Evolutionary conservation across 441 rosid species (phyloP).

Genomic region (Eruca vesicaria): DNA sequence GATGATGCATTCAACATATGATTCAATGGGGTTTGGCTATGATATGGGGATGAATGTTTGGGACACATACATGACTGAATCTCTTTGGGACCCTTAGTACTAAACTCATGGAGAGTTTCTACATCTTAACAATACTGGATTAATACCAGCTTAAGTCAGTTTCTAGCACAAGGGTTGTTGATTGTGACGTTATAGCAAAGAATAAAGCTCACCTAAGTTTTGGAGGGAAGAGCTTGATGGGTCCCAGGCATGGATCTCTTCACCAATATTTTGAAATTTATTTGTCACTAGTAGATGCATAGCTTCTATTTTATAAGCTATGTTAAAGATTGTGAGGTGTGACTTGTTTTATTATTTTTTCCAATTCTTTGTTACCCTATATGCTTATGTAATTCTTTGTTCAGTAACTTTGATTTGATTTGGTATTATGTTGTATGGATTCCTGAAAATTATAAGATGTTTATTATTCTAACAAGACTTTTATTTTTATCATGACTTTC

Average conservation of each 20-base stretch:
- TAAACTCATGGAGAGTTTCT: background rate
- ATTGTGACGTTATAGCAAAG: conserved; percentile 20
- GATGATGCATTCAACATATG: conserved; percentile 25
- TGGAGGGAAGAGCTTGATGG: conserved; percentile 31
- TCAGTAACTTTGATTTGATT: conserved; percentile 7
- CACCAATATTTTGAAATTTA: background rate
- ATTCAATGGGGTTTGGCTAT: conserved; percentile 13
- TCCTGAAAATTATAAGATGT: background rate
- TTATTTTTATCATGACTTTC: conserved; percentile 6
- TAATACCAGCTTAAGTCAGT: background rate
- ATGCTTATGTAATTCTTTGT: conserved; percentile 15
- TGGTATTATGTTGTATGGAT: background rate
- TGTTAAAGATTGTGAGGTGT: conserved; percentile 32
- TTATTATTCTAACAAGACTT: background rate
- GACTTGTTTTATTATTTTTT: conserved; percentile 20
- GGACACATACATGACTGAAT: conserved; percentile 29
- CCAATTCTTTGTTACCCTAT: conserved; percentile 18
- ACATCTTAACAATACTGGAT: background rate
- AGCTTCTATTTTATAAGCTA: conserved; percentile 35
- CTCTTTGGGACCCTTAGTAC: conserved; percentile 34
- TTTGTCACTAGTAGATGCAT: conserved; percentile 10
- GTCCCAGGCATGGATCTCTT: conserved; percentile 26
- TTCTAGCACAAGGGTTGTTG: conserved; percentile 33
- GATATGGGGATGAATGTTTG: conserved; percentile 25
- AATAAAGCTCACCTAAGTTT: conserved; percentile 29